phyloP scores from a whole-genome alignment of 1,139 yeast genomes.

The Geotrichum fermentans region DNA sequence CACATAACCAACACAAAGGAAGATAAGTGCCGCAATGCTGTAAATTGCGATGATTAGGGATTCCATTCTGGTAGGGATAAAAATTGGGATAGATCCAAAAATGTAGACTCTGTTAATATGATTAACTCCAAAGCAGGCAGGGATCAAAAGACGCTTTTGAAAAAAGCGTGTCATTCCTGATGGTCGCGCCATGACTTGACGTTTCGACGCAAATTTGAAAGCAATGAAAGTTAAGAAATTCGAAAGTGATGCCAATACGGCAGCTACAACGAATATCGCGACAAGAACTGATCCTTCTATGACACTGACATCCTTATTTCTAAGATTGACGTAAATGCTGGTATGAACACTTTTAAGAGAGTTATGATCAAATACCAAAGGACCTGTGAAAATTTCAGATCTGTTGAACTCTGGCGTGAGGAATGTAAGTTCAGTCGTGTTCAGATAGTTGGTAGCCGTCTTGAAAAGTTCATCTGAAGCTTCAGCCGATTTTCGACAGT shows the following conservation, averaged over 20 bases:
- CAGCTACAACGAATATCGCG: constrained; percentile 36
- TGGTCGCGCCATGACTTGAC: constrained; percentile 29
- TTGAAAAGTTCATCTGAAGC: constrained; percentile 28
- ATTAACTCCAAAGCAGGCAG: constrained; percentile 34
- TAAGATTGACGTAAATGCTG: constrained; percentile 27
- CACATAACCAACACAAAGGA: constrained; percentile 43
- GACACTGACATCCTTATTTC: constrained; percentile 33
- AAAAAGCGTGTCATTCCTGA: constrained; percentile 23
- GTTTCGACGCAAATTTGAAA: constrained; percentile 29
- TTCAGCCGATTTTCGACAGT: constrained; percentile 27
- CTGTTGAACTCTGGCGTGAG: constrained; percentile 18
- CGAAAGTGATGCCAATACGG: constrained; percentile 24
- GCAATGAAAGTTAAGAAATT: constrained; percentile 25
- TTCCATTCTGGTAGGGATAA: constrained; percentile 63
- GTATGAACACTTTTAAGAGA: constrained; percentile 14
- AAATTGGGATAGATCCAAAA: constrained; percentile 29
- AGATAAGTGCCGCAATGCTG: constrained; percentile 43
- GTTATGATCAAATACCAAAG: constrained; percentile 13
- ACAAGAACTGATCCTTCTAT: constrained; percentile 37
- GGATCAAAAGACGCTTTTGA: constrained; percentile 31
- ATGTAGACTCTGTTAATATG: constrained; percentile 32
- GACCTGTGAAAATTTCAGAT: constrained; percentile 12
- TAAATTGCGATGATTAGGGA: constrained; percentile 47
- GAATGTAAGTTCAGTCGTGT: constrained; percentile 18
- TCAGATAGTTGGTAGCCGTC: constrained; percentile 23